Base-by-base conservation (phyloP, 441 rosid genomes). In the Jatropha podagrica region DNA sequence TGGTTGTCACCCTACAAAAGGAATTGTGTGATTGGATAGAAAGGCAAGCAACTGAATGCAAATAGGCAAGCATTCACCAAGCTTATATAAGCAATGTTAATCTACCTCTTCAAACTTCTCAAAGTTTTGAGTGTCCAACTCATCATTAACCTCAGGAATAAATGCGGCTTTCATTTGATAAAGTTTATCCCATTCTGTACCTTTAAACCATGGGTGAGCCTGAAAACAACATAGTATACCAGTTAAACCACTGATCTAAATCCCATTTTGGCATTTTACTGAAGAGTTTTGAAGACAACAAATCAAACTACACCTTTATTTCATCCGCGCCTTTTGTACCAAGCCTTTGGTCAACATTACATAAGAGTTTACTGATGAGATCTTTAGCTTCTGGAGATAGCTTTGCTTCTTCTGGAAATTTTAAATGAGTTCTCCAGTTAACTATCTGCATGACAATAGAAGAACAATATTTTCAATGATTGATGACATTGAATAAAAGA, bases 41-140 rank as follows among this genome's bases (percentile, higher is more conserved):
- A 77, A 74, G 40, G 62, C 74, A 6, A 60, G 54, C 3, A 76
- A 67, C 65, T 38, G 74, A 66, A 77, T 48, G 51, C 40, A 37
- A 60, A 10, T 37, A 40, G 49, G 6, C 23, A 54, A 10, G 26
- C 65, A 52, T 62, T 61, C 18, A 73, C 17, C 67, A 78, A 23
- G 32, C 54, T 68, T 64, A 52, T 18, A 44, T 27, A 40, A 48
- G 37, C 65, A 74, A 78, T 48, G 72, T 40, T 55, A 56, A 64
- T 71, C 66, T 85, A 95, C 99, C 97, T 95, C 99, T 72, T 95
- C 98, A 82, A 93, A 95, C 76, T 95, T 95, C 85, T 95, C 99
- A 59, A 95, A 91, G 81, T 95, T 93, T 81, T 93, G 99, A 32
- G 98, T 95, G 70, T 95, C 99, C 85, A 95, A 77, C 82, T 95